phyloP scores from a whole-genome alignment of 208 protist species.

The Trypanosoma theileri region DNA sequence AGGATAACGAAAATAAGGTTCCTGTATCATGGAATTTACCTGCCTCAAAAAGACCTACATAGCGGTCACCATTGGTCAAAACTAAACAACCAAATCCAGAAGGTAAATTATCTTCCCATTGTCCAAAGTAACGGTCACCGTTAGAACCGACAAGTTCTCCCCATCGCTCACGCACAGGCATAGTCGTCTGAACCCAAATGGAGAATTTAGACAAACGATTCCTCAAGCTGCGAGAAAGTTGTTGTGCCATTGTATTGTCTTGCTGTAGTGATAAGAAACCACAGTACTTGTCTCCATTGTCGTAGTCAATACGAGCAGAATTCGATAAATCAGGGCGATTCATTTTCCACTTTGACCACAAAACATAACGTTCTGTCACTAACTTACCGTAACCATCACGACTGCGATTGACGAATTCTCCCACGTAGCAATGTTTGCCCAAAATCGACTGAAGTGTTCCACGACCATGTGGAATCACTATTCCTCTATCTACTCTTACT shows the following conservation, averaged over 20 bases:
- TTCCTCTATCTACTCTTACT: conserved; percentile 34
- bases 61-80: conserved; percentile 56
- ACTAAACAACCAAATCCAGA: conserved; percentile 79
- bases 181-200: conserved; percentile 48
- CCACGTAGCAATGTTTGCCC: conserved; percentile 58
- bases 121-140: conserved; percentile 77
- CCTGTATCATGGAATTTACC: conserved; percentile 71
- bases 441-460: conserved; percentile 50
- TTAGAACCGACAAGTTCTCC: conserved; percentile 56
- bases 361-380: conserved; percentile 44
- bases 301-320: conserved; percentile 55
- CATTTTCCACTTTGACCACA: conserved; percentile 76
- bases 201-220: conserved; percentile 54
- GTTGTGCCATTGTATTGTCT: conserved; percentile 16
- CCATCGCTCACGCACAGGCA: conserved; percentile 48
- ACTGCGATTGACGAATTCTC: conserved; percentile 61
- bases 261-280: conserved; percentile 44
- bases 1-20: conserved; percentile 46
- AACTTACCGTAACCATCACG: conserved; percentile 73
- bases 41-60: conserved; percentile 57
- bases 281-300: conserved; percentile 58
- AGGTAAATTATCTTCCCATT: conserved; percentile 67
- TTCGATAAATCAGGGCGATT: conserved; percentile 62
- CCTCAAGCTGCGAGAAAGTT: conserved; percentile 3
- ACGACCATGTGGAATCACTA: conserved; percentile 58